phyloP scores from a whole-genome alignment of 2,329 filamentous ascomycete genomes.

The Aspergillus phoenicis region DNA sequence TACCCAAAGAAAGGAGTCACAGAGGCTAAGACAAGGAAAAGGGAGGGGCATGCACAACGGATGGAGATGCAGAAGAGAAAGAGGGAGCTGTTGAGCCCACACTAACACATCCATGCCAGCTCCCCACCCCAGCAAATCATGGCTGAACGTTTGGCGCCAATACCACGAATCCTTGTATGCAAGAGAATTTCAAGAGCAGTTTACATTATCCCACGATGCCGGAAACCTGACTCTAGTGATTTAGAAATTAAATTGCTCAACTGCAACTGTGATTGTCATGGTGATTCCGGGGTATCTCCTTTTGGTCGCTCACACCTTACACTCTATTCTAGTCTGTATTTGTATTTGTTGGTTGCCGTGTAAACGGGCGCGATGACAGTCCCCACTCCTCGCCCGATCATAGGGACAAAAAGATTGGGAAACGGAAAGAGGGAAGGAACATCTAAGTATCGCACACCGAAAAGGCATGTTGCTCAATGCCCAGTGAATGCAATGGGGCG shows the following conservation, averaged over 20 bases:
- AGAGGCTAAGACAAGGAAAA: not conserved
- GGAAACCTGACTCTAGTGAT: not conserved
- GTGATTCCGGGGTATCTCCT: not conserved
- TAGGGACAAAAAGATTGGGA: not conserved
- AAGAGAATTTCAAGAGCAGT: no score
- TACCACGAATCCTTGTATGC: not conserved
- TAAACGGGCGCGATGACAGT: not conserved
- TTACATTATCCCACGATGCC: not conserved
- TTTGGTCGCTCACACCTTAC: not conserved
- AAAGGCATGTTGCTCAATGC: no score
- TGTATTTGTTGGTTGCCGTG: not conserved
- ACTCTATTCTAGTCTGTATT: not conserved
- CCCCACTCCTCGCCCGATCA: not conserved
- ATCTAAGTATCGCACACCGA: not conserved
- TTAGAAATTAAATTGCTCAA: not conserved
- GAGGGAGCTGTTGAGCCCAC: no score
- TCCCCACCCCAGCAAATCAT: not conserved
- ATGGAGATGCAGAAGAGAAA: not conserved
- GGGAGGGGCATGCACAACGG: not conserved
- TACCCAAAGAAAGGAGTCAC: not conserved
- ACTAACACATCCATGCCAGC: not conserved
- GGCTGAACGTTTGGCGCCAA: not conserved
- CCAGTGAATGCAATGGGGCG: not conserved
- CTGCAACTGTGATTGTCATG: not conserved
- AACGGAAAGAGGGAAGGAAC: not conserved